Evolutionary conservation across 176 grass and related monocot genomes (phyloP).

Genomic region (Avena insularis): DNA sequence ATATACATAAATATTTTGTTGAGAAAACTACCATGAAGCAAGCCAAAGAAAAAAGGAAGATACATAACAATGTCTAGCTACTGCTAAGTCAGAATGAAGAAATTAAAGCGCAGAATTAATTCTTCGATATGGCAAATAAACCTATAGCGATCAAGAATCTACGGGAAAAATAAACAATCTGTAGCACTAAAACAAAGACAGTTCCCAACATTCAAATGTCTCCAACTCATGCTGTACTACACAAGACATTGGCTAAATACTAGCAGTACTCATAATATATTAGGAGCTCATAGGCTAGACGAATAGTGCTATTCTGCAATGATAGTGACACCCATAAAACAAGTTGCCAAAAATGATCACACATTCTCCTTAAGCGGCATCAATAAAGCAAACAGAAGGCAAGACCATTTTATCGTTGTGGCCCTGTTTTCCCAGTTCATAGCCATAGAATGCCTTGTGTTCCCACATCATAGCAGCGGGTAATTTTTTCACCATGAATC

Average conservation of each 20-base stretch:
- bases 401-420: not conserved
- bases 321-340: not conserved
- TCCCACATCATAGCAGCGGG: not conserved
- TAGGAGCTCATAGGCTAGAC: not conserved
- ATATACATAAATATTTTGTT: not conserved
- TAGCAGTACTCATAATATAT: constrained; percentile 13
- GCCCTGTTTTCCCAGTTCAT: not conserved
- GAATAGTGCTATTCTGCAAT: not conserved
- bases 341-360: constrained; percentile 11
- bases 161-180: not conserved
- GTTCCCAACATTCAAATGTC: not conserved
- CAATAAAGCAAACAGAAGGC: not conserved
- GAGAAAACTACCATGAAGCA: not conserved
- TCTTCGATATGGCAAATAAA: not conserved
- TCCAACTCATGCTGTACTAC: not conserved
- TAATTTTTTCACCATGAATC: not conserved
- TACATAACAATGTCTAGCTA: not conserved
- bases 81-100: constrained; percentile 16
- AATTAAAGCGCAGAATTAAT: constrained; percentile 11
- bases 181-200: not conserved
- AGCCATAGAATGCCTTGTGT: not conserved
- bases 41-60: not conserved
- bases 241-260: constrained; percentile 14
- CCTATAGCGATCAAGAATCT: not conserved
- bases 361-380: constrained; percentile 7